Percentiles rank a stretch among this genome's conserved stretches.
These are phyloP conservation scores for Lichtheimia ramosa DNA, from an alignment of 371 early-diverging fungal genomes.

Conservation along the genomic window DNA sequence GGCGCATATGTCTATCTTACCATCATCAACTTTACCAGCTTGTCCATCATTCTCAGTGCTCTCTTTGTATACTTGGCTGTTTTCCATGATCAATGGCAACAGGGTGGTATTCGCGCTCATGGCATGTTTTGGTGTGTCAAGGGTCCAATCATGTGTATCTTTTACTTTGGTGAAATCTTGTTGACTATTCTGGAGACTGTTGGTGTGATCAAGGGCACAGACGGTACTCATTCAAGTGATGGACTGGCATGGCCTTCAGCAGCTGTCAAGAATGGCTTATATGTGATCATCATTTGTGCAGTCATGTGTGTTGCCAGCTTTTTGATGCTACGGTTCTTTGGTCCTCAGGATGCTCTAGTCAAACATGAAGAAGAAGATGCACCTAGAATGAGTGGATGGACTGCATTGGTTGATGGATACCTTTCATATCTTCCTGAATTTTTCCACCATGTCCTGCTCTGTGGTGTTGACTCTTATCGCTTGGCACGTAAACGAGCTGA, in stretches of 20 bases:
- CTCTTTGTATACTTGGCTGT: slow-evolving; percentile 48
- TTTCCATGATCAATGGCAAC: slow-evolving; percentile 40
- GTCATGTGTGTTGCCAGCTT: slow-evolving; percentile 38
- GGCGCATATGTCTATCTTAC: slow-evolving; percentile 46
- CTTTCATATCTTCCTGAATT: slow-evolving; percentile 48
- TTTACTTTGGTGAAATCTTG: slow-evolving; percentile 45
- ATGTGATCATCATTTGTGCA: slow-evolving; percentile 38
- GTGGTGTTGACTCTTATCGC: slow-evolving; percentile 41
- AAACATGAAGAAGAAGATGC: slow-evolving; percentile 8
- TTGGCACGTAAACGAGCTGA: slow-evolving; percentile 43
- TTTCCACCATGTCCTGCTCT: slow-evolving; percentile 35
- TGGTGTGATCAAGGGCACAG: slow-evolving; percentile 40
- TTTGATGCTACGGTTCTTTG: slow-evolving; percentile 45
- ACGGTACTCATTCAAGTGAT: slow-evolving; percentile 24
- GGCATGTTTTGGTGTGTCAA: slow-evolving; percentile 60
- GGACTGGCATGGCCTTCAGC: slow-evolving; percentile 42
- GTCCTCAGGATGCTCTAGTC: slow-evolving; percentile 16
- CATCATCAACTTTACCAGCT: slow-evolving; percentile 43
- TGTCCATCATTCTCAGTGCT: slow-evolving; percentile 44
- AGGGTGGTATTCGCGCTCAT: slow-evolving; percentile 38
- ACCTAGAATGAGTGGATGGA: slow-evolving; percentile 22
- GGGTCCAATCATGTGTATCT: slow-evolving; percentile 50
- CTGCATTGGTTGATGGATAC: slow-evolving; percentile 41
- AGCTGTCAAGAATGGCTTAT: slow-evolving; percentile 45
- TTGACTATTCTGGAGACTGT: slow-evolving; percentile 26